Percentiles rank a stretch among this genome's conserved stretches.
Conservation (phyloP, 1,139 yeast species). For the Blastobotrys aristatus region DNA sequence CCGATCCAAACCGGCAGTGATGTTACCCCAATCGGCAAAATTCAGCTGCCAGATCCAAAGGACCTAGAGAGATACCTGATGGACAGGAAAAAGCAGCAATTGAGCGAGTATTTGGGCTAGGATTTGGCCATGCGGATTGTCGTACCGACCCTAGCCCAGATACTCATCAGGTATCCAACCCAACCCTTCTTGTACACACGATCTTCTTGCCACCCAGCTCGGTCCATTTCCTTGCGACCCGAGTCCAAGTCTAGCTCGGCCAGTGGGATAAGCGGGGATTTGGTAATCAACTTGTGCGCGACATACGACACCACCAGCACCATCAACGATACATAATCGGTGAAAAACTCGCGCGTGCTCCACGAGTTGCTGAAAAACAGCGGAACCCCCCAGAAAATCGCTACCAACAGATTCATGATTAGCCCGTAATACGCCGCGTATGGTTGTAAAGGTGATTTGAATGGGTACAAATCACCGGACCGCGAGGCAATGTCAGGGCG, state of each 20-base stretch:
- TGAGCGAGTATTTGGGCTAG: conserved; percentile 32
- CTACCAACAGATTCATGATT: conserved; percentile 49
- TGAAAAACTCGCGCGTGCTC: conserved; percentile 58
- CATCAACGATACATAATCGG: conserved; percentile 62
- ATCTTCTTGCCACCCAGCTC: conserved; percentile 37
- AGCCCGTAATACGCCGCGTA: conserved; percentile 66
- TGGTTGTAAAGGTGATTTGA: conserved; percentile 73
- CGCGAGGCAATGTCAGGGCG: conserved; percentile 35
- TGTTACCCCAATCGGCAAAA: background rate
- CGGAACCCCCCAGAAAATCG: conserved; percentile 64
- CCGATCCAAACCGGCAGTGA: background rate
- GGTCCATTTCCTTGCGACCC: conserved; percentile 60
- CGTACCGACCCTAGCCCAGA: background rate
- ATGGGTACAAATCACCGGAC: conserved; percentile 49
- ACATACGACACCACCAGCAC: conserved; percentile 51
- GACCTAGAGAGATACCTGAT: conserved; percentile 47
- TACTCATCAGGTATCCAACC: background rate
- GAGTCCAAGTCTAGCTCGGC: conserved; percentile 71
- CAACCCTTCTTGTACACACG: conserved; percentile 26
- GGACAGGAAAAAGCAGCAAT: conserved; percentile 42
- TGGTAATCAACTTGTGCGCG: conserved; percentile 50
- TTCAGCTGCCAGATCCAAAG: conserved; percentile 25
- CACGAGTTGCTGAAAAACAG: conserved; percentile 55
- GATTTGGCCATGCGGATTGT: background rate
- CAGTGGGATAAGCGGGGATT: conserved; percentile 51